phyloP scores from a whole-genome alignment of 257 asterid species.

The Anisodus tanguticus region DNA sequence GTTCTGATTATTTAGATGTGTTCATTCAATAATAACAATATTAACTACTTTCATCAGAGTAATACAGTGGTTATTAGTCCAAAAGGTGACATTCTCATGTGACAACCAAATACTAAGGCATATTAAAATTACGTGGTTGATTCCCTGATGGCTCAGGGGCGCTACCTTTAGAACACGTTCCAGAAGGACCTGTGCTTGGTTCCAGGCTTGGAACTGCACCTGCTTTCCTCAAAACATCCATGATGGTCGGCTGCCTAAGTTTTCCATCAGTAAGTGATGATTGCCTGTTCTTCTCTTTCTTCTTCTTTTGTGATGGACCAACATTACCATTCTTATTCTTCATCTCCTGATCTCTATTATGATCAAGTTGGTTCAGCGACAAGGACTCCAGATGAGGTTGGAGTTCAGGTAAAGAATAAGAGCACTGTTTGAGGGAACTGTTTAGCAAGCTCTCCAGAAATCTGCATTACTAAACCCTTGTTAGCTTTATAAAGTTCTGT shows the following conservation, averaged over 20 bases:
- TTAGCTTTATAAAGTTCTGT: conserved; percentile 35
- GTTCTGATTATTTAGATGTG: neutral
- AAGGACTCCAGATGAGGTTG: conserved; percentile 55
- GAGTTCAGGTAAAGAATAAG: conserved; percentile 68
- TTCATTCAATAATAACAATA: conserved; percentile 8
- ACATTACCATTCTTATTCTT: conserved; percentile 49
- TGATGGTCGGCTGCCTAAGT: conserved; percentile 68
- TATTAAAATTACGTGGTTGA: conserved; percentile 45
- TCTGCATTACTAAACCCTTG: conserved; percentile 51
- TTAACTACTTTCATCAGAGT: conserved; percentile 26
- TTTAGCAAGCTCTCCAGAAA: conserved; percentile 72
- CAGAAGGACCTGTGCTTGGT: conserved; percentile 47
- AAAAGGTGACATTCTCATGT: neutral
- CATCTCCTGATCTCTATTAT: conserved; percentile 56
- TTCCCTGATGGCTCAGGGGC: conserved; percentile 45
- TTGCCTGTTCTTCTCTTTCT: conserved; percentile 51
- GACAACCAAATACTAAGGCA: conserved; percentile 13
- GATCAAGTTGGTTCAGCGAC: conserved; percentile 46
- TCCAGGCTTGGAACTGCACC: conserved; percentile 64
- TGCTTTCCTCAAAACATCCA: conserved; percentile 65
- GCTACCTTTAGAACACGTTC: conserved; percentile 42
- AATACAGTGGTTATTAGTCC: conserved; percentile 9
- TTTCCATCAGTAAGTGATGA: conserved; percentile 53
- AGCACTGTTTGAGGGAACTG: conserved; percentile 58
- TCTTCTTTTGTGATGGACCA: conserved; percentile 47